Percentiles rank a stretch among this genome's conserved stretches.
These are phyloP conservation scores for Botrytis fragariae DNA, from an alignment of 2,329 filamentous ascomycete species.

Conservation along the genomic window DNA sequence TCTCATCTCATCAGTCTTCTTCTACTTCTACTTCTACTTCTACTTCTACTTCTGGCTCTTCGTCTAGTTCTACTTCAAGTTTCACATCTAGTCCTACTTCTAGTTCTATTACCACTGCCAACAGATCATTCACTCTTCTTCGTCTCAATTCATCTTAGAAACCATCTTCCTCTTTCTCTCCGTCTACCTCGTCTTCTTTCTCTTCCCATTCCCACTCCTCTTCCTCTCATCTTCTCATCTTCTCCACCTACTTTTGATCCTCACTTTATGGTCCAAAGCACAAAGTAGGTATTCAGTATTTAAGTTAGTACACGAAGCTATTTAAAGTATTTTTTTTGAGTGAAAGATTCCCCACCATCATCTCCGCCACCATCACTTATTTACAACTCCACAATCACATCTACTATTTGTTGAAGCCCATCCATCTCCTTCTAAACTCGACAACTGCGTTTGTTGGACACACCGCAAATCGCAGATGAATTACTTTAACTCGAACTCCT, in stretches of 20 bases:
- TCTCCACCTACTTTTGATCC: not conserved
- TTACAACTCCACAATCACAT: slow-evolving; percentile 1
- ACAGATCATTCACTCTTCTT: not conserved
- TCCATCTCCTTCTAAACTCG: slow-evolving; percentile 2
- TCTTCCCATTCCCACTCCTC: not conserved
- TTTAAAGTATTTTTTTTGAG: slow-evolving; percentile 5
- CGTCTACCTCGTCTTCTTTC: not conserved
- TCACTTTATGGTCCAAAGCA: slow-evolving; percentile 1
- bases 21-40: not conserved
- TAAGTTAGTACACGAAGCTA: slow-evolving; percentile 4
- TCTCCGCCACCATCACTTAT: slow-evolving; percentile 20
- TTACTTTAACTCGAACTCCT: slow-evolving; percentile 2
- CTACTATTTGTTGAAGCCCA: slow-evolving; percentile 8
- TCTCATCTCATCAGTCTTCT: not conserved
- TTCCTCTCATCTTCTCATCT: not conserved
- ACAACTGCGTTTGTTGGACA: slow-evolving; percentile 9
- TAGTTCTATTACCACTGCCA: not conserved
- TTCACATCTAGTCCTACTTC: not conserved
- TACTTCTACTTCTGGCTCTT: not conserved
- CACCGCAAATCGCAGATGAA: slow-evolving; percentile 17
- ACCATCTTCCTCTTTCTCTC: not conserved
- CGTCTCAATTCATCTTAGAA: not conserved
- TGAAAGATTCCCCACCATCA: slow-evolving; percentile 19
- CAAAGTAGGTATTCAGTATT: not conserved
- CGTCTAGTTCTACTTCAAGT: not conserved